Conservation (phyloP, 495 filamentous ascomycete species). For the Glutinoglossum americanum region DNA sequence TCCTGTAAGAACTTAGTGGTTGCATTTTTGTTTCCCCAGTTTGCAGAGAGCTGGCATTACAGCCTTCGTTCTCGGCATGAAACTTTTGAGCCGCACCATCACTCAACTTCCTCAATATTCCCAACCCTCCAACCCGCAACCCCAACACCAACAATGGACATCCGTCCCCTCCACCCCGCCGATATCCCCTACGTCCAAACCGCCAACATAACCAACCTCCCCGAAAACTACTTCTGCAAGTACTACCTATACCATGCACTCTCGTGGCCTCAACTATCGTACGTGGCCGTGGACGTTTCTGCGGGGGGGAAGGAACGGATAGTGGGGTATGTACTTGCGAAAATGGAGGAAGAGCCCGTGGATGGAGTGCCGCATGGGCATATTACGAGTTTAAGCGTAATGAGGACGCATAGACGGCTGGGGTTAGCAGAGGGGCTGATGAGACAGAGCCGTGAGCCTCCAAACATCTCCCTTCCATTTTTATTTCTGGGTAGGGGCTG, state of each 20-base stretch:
- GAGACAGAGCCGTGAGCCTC: slow-evolving; percentile 73
- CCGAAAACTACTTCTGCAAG: slow-evolving; percentile 99
- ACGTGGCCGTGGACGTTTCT: slow-evolving; percentile 83
- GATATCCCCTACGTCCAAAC: slow-evolving; percentile 92
- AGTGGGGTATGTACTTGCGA: slow-evolving; percentile 95
- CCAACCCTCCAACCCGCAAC: neutral
- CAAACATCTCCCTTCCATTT: too few relatives aligned
- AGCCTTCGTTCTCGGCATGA: too few relatives aligned
- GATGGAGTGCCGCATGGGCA: slow-evolving; percentile 88
- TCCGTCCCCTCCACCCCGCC: slow-evolving; percentile 46
- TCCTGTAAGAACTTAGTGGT: too few relatives aligned
- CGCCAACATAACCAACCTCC: slow-evolving; percentile 95
- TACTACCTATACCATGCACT: slow-evolving; percentile 99
- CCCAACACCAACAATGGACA: slow-evolving; percentile 36
- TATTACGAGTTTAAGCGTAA: slow-evolving; percentile 86
- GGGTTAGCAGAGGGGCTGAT: slow-evolving; percentile 94
- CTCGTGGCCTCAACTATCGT: slow-evolving; percentile 91
- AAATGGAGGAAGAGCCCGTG: slow-evolving; percentile 96
- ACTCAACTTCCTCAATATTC: neutral
- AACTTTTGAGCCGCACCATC: neutral
- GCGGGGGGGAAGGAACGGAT: too few relatives aligned
- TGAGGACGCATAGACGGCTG: slow-evolving; percentile 79
- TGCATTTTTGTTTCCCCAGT: too few relatives aligned
- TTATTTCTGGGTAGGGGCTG: too few relatives aligned
- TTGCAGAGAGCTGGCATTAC: too few relatives aligned